These are phyloP conservation scores for Plicaturopsis crispa DNA, from an alignment of 768 basidiomycete species.

Conservation along the genomic window DNA sequence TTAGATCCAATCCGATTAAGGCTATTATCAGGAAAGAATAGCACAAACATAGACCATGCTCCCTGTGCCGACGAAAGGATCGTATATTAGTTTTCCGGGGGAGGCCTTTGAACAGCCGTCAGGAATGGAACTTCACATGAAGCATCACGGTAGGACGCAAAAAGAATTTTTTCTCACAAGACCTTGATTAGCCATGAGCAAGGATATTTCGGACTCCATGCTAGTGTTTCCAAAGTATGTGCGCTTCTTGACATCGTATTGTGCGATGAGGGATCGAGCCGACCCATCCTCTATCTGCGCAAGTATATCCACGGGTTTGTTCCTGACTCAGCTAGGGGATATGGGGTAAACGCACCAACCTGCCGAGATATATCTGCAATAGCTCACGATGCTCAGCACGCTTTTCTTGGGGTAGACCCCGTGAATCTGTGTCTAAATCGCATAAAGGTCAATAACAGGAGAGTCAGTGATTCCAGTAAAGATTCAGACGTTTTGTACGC, in stretches of 20 bases:
- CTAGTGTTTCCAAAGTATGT: conserved; percentile 91
- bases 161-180: conserved; percentile 39
- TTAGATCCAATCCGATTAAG: conserved; percentile 1
- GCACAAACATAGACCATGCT: conserved; percentile 77
- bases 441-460: conserved; percentile 3
- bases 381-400: conserved; percentile 64
- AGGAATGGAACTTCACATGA: neutral
- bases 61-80: conserved; percentile 93
- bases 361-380: conserved; percentile 72
- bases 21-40: conserved; percentile 2
- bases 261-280: conserved; percentile 58
- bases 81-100: conserved; percentile 88
- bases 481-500: too few species aligned
- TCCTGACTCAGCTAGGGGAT: neutral
- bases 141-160: neutral
- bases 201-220: conserved; percentile 94
- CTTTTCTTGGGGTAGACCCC: conserved; percentile 35
- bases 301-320: conserved; percentile 1
- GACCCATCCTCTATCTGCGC: conserved; percentile 52
- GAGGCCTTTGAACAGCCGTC: conserved; percentile 45
- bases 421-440: conserved; percentile 39
- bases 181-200: conserved; percentile 96
- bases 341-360: conserved; percentile 69
- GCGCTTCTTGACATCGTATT: conserved; percentile 86
- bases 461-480: conserved; percentile 10